Base-by-base conservation (phyloP, 495 filamentous ascomycete genomes). In the Penicillium subrubescens region DNA sequence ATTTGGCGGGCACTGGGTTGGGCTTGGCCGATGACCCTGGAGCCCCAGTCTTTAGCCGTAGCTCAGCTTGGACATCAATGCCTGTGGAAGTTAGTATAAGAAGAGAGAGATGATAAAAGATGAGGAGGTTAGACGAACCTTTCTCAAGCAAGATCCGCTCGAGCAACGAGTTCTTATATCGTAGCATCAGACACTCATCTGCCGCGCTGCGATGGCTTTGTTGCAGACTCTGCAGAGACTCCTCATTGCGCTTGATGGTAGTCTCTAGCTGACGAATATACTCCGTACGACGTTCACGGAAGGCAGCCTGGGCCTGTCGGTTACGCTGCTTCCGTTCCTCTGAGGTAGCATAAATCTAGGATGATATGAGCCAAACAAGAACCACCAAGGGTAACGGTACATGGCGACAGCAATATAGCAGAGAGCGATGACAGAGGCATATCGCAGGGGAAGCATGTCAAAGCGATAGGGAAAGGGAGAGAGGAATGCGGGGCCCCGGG, bases 221-320 rank as follows among this genome's bases (percentile, higher is more conserved):
- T 76, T 97, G 96, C 61, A 98, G 83, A 67, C 87, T 94, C 66
- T 94, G 90, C 43, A 99, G 82, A 65, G 90, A 90, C 65, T 97
- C 92, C 77, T 99, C 95, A 82, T 98, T 95, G 66, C 93, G 93
- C 74, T 96, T 96, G 77, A 99, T 98, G 60, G 93, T 97, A 58
- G 92, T 92, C 77, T 99, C 95, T 12, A 99, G 86, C 77, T 99
- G 96, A 80, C 97, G 97, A 82, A 99, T 99, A 75, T 99, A 99
- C 81, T 99, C 95, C 31, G 96, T 98, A 65, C 95, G 89, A 64
- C 95, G 89, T 77, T 99, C 95, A 52, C 95, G 89, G 72, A 99
- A 99, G 33, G 95, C 95, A 51, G 95, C 95, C 76, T 99, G 95
- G 33, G 95, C 95, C 78, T 98, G 96, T 65, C 95, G 86, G 73